phyloP scores from a whole-genome alignment of 2,329 filamentous ascomycete species.

The Cryphonectria japonica region DNA sequence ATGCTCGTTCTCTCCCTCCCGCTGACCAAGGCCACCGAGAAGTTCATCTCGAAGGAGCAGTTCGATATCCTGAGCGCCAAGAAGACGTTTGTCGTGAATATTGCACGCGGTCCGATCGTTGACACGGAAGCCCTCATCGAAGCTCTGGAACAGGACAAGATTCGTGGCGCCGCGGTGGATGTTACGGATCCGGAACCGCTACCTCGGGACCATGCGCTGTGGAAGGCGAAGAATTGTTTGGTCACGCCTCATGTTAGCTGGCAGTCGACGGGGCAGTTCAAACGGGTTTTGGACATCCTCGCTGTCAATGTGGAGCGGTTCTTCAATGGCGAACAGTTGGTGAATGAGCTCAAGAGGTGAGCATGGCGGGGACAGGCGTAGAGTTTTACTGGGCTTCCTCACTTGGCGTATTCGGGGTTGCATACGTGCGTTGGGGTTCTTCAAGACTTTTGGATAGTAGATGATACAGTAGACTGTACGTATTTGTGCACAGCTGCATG shows the following conservation, averaged over 20 bases:
- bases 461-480: too few relatives aligned
- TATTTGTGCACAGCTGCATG: not conserved
- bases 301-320: constrained; percentile 37
- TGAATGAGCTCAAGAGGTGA: constrained; percentile 32
- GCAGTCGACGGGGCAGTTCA: constrained; percentile 34
- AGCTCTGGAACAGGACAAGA: constrained; percentile 48
- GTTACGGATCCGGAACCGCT: constrained; percentile 75
- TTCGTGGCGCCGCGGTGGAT: constrained; percentile 66
- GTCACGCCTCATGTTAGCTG: constrained; percentile 50
- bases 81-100: constrained; percentile 65
- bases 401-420: not conserved
- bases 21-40: constrained; percentile 41
- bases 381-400: not conserved
- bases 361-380: too few relatives aligned
- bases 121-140: constrained; percentile 55
- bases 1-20: constrained; percentile 47
- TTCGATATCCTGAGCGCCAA: constrained; percentile 44
- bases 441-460: not conserved
- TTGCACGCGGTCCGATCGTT: constrained; percentile 56
- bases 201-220: constrained; percentile 65
- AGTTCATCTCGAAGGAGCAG: constrained; percentile 49
- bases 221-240: constrained; percentile 66
- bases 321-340: constrained; percentile 33
- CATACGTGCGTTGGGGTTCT: not conserved
- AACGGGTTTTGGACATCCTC: constrained; percentile 35